Conservation (phyloP, 805 yeast genomes). For the Maudiozyma saulgeensis region DNA sequence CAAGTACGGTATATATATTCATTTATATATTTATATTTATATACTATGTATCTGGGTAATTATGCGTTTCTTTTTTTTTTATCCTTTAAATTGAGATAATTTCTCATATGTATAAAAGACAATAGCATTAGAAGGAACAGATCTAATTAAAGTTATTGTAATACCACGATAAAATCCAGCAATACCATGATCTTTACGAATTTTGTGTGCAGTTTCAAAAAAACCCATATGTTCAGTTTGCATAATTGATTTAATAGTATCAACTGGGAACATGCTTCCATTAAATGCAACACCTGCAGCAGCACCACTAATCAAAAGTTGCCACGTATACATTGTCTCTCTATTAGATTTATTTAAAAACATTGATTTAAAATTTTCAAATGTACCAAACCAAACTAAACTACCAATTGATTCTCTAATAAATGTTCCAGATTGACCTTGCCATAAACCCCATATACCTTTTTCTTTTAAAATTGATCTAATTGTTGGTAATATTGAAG, state of each 20-base stretch:
- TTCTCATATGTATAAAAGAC: slow-evolving; percentile 73
- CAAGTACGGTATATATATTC: not conserved
- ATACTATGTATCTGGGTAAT: no score
- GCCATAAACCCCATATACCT: slow-evolving; percentile 78
- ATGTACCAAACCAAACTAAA: slow-evolving; percentile 89
- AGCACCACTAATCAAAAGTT: slow-evolving; percentile 74
- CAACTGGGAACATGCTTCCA: slow-evolving; percentile 75
- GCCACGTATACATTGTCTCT: slow-evolving; percentile 27
- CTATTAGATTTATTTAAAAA: slow-evolving; percentile 19
- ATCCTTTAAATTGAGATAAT: slow-evolving; percentile 1
- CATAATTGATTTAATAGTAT: slow-evolving; percentile 78
- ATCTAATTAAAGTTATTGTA: slow-evolving; percentile 68
- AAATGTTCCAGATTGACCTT: slow-evolving; percentile 75
- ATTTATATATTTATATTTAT: not conserved
- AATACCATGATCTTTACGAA: slow-evolving; percentile 50
- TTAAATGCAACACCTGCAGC: slow-evolving; percentile 79
- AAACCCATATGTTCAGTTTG: slow-evolving; percentile 37
- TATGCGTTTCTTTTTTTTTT: not conserved
- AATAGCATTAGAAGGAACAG: slow-evolving; percentile 83
- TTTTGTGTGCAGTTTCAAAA: slow-evolving; percentile 37
- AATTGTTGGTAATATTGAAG: slow-evolving; percentile 33
- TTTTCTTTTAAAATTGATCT: slow-evolving; percentile 35
- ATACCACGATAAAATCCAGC: slow-evolving; percentile 73
- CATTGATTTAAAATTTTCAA: slow-evolving; percentile 45
- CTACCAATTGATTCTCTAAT: slow-evolving; percentile 83